These are phyloP conservation scores for Citrus reticulata DNA, from an alignment of 345 rosid genomes.

Conservation along the genomic window DNA sequence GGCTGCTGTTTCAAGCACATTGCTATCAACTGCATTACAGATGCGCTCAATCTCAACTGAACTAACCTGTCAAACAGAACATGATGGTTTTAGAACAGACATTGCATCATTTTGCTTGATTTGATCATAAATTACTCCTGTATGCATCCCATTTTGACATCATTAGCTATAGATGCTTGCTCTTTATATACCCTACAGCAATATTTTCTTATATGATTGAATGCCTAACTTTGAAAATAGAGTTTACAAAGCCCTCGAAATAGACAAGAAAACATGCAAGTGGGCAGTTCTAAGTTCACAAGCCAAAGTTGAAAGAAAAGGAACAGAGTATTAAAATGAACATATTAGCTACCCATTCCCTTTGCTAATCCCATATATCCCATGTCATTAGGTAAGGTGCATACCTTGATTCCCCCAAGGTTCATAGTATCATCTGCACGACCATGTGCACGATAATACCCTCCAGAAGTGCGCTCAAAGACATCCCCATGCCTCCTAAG, in stretches of 20 bases:
- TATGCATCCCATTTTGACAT: neutral
- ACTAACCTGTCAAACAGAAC: constrained; percentile 57
- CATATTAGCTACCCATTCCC: neutral
- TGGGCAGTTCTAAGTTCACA: neutral
- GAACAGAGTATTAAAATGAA: neutral
- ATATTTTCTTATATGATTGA: neutral
- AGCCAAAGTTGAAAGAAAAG: neutral
- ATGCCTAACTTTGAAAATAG: neutral
- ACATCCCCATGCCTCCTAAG: constrained; percentile 95
- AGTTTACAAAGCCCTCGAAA: neutral
- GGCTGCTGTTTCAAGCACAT: constrained; percentile 87
- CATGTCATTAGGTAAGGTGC: constrained; percentile 2
- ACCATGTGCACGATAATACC: constrained; percentile 92
- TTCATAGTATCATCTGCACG: constrained; percentile 98
- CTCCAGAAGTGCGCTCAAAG: constrained; percentile 72
- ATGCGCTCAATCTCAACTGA: constrained; percentile 88
- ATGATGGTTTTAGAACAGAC: neutral
- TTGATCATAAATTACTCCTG: neutral
- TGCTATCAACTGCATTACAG: constrained; percentile 65
- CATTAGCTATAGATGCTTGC: too few species aligned
- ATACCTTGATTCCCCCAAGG: constrained; percentile 96
- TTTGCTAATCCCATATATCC: neutral
- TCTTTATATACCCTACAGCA: too few species aligned
- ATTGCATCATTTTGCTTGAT: neutral
- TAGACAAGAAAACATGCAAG: neutral